Percentiles rank a stretch among this genome's conserved stretches.
These are phyloP conservation scores for Apiospora rasikravindrae DNA, from an alignment of 2,329 filamentous ascomycete genomes.

Conservation along the genomic window DNA sequence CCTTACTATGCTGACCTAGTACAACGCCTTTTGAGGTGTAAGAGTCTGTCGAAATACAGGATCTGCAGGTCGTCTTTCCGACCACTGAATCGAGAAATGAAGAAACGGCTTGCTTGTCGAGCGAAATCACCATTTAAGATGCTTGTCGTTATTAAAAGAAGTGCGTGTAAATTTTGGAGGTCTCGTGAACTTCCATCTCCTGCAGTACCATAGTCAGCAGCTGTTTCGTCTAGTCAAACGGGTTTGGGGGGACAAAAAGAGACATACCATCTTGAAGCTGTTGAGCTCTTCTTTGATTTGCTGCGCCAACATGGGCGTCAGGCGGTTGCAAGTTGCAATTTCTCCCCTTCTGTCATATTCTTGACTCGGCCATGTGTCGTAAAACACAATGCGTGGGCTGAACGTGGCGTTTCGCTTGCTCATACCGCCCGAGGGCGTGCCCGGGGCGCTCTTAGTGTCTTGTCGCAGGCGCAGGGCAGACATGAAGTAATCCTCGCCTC, in stretches of 20 bases:
- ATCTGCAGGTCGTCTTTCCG: slow-evolving; percentile 42
- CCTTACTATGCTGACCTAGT: slow-evolving; percentile 62
- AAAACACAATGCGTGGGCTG: slow-evolving; percentile 90
- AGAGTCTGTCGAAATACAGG: slow-evolving; percentile 58
- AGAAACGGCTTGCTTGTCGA: slow-evolving; percentile 32
- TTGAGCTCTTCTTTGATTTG: slow-evolving; percentile 99
- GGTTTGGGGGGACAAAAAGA: background rate
- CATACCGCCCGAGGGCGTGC: slow-evolving; percentile 70
- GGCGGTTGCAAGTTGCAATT: slow-evolving; percentile 94
- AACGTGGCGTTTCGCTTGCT: slow-evolving; percentile 73
- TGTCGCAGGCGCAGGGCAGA: slow-evolving; percentile 74
- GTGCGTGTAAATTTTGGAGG: slow-evolving; percentile 98
- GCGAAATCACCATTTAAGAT: slow-evolving; percentile 34
- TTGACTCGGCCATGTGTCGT: slow-evolving; percentile 94
- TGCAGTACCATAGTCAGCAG: slow-evolving; percentile 53
- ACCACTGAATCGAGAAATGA: slow-evolving; percentile 27
- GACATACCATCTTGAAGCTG: slow-evolving; percentile 94
- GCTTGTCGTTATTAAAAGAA: slow-evolving; percentile 80
- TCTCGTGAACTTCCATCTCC: slow-evolving; percentile 99
- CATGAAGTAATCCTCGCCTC: slow-evolving; percentile 89
- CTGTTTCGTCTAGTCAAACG: background rate
- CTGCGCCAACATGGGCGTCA: slow-evolving; percentile 96
- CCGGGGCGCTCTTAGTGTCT: slow-evolving; percentile 80
- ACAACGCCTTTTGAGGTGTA: slow-evolving; percentile 55
- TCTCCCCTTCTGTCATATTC: slow-evolving; percentile 97